These are phyloP conservation scores for Senecio squalidus DNA, from an alignment of 140 eudicot genomes.

Conservation along the genomic window DNA sequence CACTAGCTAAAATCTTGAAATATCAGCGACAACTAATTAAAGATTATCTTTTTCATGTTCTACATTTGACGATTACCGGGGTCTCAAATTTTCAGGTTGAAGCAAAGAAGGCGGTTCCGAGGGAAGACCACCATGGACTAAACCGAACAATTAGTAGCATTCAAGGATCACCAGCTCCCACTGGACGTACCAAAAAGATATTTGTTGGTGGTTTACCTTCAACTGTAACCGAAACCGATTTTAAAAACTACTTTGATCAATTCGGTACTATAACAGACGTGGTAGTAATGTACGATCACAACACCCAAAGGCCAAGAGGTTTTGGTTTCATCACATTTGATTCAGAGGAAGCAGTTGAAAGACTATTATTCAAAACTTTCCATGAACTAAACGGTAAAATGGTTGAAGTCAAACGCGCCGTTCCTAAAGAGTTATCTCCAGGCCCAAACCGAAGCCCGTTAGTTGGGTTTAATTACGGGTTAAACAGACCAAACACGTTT, in stretches of 20 bases:
- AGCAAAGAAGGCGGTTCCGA: conserved; percentile 93
- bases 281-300: conserved; percentile 90
- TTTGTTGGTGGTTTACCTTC: conserved; percentile 92
- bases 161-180: conserved; percentile 72
- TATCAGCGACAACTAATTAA: background rate
- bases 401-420: conserved; percentile 96
- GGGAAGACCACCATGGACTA: conserved; percentile 70
- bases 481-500: conserved; percentile 48
- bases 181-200: conserved; percentile 79
- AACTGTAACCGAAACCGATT: conserved; percentile 68
- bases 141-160: conserved; percentile 45
- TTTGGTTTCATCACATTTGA: conserved; percentile 89
- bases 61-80: too few relatives aligned
- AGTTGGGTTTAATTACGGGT: conserved; percentile 52
- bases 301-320: conserved; percentile 87
- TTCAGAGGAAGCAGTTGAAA: conserved; percentile 69
- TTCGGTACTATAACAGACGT: conserved; percentile 74
- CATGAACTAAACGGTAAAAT: conserved; percentile 80
- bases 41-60: too few relatives aligned
- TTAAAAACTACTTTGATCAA: conserved; percentile 71
- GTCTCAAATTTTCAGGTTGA: conserved; percentile 52
- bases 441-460: conserved; percentile 65
- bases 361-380: conserved; percentile 60
- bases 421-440: conserved; percentile 78
- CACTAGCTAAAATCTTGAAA: conserved; percentile 2